Percentiles rank a stretch among this genome's conserved stretches.
Conservation (phyloP, 345 rosid genomes). For the Populus ilicifolia region DNA sequence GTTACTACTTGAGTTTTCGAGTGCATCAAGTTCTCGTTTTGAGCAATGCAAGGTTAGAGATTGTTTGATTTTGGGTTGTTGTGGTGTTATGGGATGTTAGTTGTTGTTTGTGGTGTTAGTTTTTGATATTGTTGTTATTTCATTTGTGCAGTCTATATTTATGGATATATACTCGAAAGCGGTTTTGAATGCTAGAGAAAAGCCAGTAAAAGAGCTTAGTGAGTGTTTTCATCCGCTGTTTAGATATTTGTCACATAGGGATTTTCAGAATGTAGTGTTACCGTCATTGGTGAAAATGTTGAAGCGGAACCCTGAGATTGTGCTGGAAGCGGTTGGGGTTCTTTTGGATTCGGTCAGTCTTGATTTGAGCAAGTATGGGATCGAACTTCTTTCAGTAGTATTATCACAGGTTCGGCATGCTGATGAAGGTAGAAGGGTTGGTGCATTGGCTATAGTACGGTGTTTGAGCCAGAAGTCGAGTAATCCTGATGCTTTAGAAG, state of each 20-base stretch:
- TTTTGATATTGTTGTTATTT: conserved; percentile 17
- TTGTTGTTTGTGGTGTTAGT: neutral
- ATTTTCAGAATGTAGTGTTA: conserved; percentile 67
- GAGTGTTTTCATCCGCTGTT: conserved; percentile 66
- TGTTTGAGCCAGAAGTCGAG: conserved; percentile 80
- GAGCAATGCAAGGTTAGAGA: conserved; percentile 61
- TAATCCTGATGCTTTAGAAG: conserved; percentile 84
- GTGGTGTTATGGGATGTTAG: neutral
- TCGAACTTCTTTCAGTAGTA: conserved; percentile 68
- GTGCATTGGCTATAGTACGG: conserved; percentile 60
- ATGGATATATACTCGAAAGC: conserved; percentile 75
- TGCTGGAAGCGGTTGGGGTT: conserved; percentile 71
- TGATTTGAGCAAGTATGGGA: conserved; percentile 88
- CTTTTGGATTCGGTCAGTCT: conserved; percentile 58
- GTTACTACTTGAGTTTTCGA: conserved; percentile 68
- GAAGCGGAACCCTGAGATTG: conserved; percentile 96
- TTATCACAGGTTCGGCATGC: conserved; percentile 76
- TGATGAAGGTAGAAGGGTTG: conserved; percentile 78
- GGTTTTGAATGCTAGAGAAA: conserved; percentile 79
- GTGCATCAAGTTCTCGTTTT: conserved; percentile 43
- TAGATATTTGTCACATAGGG: conserved; percentile 58
- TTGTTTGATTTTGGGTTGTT: neutral
- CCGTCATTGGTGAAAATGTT: conserved; percentile 90
- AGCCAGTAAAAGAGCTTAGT: conserved; percentile 52
- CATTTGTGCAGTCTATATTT: conserved; percentile 55